Base-by-base conservation (phyloP, 1,284 basidiomycete species). In the Ustilago vetiveriae region DNA sequence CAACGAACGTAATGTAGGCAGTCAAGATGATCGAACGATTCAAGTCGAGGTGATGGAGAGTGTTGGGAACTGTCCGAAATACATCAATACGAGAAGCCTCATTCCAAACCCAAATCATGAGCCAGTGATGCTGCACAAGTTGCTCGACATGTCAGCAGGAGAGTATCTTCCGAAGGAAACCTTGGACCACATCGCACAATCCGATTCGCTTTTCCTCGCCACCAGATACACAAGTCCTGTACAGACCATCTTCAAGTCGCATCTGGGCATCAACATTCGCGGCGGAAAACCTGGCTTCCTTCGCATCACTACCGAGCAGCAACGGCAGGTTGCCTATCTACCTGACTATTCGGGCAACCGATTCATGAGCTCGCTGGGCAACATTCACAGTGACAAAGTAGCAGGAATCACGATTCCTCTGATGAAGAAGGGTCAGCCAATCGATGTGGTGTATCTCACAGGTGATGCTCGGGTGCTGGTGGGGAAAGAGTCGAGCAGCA, bases 341-440 rank as follows among this genome's bases (percentile, higher is more conserved):
- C 64, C 64, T 14, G 64, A 67, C 44, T 67, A 60, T 44, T 56
- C 52, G 9, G 57, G 64, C 2, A 67, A 67, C 27, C 57, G 64
- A 11, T 67, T 60, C 45, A 67, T 67, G 64, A 48, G 44, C 26
- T 67, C 64, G 21, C 53, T 67, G 24, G 64, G 64, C 40, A 67
- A 67, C 37, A 53, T 67, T 16, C 44, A 67, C 35, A 45, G 36
- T 21, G 64, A 67, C 22, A 41, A 41, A n/a, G 64, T 67, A 10
- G 64, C 57, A 17, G 64, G 64, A 0, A 35, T 67, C 39, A 60
- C 64, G 13, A 14, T 67, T 0, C 64, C 64, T 2, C 38, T 59
- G 21, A 52, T 67, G 50, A 30, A 30, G 22, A 55, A 60, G 22
- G 57, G 41, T 4, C 6, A 11, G n/a, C 64, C 64, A 24, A 67